Evolutionary conservation across 2,329 filamentous ascomycete species (phyloP).

Genomic region (Incumbomyces delicatus): DNA sequence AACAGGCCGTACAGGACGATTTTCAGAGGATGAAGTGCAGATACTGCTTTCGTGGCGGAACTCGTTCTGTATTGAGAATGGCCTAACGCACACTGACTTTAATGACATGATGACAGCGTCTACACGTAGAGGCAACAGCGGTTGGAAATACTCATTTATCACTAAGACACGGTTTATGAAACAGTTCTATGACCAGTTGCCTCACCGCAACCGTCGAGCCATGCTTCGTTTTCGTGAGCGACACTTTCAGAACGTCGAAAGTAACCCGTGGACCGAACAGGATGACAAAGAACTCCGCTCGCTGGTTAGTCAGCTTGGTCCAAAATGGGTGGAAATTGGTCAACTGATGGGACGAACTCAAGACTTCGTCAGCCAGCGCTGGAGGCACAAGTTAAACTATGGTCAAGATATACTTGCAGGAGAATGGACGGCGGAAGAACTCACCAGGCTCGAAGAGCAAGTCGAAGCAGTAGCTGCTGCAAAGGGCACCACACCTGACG

Average conservation of each 20-base stretch:
- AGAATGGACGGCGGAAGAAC: conserved; percentile 29
- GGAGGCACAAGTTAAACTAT: conserved; percentile 33
- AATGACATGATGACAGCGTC: conserved; percentile 21
- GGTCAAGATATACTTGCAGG: conserved; percentile 28
- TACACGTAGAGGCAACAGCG: conserved; percentile 5
- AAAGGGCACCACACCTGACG: conserved; percentile 20
- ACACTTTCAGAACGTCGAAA: conserved; percentile 31
- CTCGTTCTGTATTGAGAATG: conserved; percentile 16
- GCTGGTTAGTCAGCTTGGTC: conserved; percentile 25
- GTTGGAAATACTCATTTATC: conserved; percentile 15
- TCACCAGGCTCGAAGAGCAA: conserved; percentile 20
- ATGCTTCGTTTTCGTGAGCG: conserved; percentile 34
- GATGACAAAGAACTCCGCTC: conserved; percentile 32
- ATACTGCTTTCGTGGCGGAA: conserved; percentile 16
- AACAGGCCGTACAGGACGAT: conserved; percentile 11
- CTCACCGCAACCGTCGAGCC: conserved; percentile 29
- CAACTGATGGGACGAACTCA: conserved; percentile 29
- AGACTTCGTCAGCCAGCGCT: conserved; percentile 34
- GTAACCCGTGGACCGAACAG: conserved; percentile 30
- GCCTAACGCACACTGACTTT: conserved; percentile 14
- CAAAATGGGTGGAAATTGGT: conserved; percentile 30
- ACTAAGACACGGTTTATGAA: conserved; percentile 29
- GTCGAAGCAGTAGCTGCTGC: conserved; percentile 16
- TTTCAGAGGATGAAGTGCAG: conserved; percentile 14
- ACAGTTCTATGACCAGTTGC: conserved; percentile 27